Evolutionary conservation across 106 monocot genomes (phyloP).

Genomic region (Dendrobium catenatum): DNA sequence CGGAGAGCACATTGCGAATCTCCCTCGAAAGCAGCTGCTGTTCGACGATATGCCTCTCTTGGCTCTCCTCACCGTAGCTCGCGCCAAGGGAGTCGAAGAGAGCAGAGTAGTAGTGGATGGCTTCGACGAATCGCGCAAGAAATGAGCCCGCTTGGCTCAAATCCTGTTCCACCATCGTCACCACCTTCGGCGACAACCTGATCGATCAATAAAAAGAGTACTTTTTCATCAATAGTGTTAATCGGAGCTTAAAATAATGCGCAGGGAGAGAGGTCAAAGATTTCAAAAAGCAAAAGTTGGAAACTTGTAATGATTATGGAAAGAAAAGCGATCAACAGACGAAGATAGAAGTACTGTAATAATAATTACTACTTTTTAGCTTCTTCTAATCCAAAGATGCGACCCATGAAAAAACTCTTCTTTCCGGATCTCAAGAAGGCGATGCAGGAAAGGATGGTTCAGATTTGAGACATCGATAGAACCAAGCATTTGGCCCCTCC

Average conservation of each 20-base stretch:
- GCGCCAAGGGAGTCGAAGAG: conserved; percentile 90
- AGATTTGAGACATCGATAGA: background rate
- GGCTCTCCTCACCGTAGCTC: conserved; percentile 81
- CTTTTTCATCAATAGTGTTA: background rate
- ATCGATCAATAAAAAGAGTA: background rate
- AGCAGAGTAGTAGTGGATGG: conserved; percentile 96
- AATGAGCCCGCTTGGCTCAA: conserved; percentile 83
- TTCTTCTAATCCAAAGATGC: conserved; percentile 4
- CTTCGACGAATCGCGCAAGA: conserved; percentile 85
- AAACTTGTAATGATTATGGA: conserved; percentile 4
- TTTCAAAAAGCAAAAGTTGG: background rate
- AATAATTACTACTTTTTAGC: conserved; percentile 15
- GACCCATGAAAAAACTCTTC: background rate
- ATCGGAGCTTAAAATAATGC: background rate
- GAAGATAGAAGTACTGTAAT: conserved; percentile 11
- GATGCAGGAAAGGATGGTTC: background rate
- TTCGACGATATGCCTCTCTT: conserved; percentile 84
- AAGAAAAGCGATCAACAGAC: conserved; percentile 4
- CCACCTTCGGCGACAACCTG: conserved; percentile 88
- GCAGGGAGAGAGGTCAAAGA: background rate
- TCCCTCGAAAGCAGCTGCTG: conserved; percentile 90
- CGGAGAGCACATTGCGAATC: conserved; percentile 90
- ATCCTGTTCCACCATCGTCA: conserved; percentile 97
- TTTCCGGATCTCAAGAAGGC: conserved; percentile 5
- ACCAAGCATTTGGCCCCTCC: background rate